phyloP scores from a whole-genome alignment of 192 early-diverging fungal species.

The Podila minutissima region DNA sequence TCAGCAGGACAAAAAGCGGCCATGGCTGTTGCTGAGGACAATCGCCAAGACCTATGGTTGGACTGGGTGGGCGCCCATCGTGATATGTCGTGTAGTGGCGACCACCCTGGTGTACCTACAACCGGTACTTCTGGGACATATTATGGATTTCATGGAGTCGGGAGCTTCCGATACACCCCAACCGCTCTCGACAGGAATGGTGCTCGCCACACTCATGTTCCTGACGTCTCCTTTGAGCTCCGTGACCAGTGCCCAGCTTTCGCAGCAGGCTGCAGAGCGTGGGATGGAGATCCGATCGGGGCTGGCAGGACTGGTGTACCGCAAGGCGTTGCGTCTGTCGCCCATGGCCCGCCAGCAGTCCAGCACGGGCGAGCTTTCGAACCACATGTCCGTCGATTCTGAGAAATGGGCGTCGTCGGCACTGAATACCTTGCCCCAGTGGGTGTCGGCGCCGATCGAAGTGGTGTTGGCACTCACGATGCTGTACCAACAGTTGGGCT shows the following conservation, averaged over 20 bases:
- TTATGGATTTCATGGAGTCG: slow-evolving; percentile 29
- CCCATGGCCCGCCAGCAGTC: slow-evolving; percentile 46
- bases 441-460: slow-evolving; percentile 58
- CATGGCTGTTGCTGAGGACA: slow-evolving; percentile 22
- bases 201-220: slow-evolving; percentile 31
- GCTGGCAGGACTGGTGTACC: slow-evolving; percentile 69
- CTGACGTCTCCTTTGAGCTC: slow-evolving; percentile 17
- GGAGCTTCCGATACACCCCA: slow-evolving; percentile 2
- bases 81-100: slow-evolving; percentile 11
- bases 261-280: slow-evolving; percentile 26
- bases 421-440: slow-evolving; percentile 21
- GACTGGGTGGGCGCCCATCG: slow-evolving; percentile 31
- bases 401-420: slow-evolving; percentile 54
- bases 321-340: slow-evolving; percentile 81
- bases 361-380: slow-evolving; percentile 48
- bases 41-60: slow-evolving; percentile 13
- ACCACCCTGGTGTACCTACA: slow-evolving; percentile 28
- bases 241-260: slow-evolving; percentile 13
- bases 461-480: slow-evolving; percentile 29
- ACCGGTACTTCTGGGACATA: slow-evolving; percentile 24
- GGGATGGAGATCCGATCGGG: slow-evolving; percentile 44
- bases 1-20: slow-evolving; percentile 3
- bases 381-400: slow-evolving; percentile 74
- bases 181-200: slow-evolving; percentile 8
- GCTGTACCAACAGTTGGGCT: slow-evolving; percentile 35